Evolutionary conservation across 768 basidiomycete species (phyloP).

Genomic region (Mycena polygramma): DNA sequence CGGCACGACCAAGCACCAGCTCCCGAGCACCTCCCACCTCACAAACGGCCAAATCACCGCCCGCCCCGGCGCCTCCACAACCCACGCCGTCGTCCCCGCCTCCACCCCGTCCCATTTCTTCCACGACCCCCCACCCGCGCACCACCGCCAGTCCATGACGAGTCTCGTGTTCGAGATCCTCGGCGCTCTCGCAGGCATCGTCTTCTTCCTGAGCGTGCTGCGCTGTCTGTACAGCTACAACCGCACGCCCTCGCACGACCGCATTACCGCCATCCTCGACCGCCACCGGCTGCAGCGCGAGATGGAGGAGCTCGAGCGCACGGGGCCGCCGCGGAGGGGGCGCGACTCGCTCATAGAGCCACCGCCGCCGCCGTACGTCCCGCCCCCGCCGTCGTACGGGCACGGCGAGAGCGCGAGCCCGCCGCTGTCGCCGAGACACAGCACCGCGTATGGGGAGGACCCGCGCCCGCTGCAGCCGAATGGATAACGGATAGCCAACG

Average conservation of each 20-base stretch:
- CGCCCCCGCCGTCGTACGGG: conserved; percentile 61
- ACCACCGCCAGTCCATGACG: background rate
- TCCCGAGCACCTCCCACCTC: background rate
- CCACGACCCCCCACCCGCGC: conserved; percentile 45
- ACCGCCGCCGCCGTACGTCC: conserved; percentile 67
- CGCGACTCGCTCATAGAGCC: conserved; percentile 48
- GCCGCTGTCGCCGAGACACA: conserved; percentile 10
- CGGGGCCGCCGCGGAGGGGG: conserved; percentile 44
- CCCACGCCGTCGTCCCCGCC: background rate
- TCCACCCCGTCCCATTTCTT: conserved; percentile 24
- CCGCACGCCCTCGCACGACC: conserved; percentile 60
- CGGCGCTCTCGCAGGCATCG: conserved; percentile 54
- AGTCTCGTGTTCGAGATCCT: conserved; percentile 59
- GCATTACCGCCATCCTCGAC: conserved; percentile 55
- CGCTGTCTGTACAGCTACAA: conserved; percentile 60
- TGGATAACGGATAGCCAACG: conserved; percentile 17
- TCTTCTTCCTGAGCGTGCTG: conserved; percentile 50
- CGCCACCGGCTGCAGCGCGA: conserved; percentile 65
- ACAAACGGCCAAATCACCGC: background rate
- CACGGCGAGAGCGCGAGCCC: conserved; percentile 37
- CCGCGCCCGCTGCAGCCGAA: conserved; percentile 17
- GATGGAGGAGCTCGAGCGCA: conserved; percentile 61
- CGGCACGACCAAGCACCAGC: conserved; percentile 2
- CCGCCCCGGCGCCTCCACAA: background rate
- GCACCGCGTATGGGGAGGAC: conserved; percentile 1